Conservation (phyloP, 2,329 filamentous ascomycete species). For the Xylaria sp. region DNA sequence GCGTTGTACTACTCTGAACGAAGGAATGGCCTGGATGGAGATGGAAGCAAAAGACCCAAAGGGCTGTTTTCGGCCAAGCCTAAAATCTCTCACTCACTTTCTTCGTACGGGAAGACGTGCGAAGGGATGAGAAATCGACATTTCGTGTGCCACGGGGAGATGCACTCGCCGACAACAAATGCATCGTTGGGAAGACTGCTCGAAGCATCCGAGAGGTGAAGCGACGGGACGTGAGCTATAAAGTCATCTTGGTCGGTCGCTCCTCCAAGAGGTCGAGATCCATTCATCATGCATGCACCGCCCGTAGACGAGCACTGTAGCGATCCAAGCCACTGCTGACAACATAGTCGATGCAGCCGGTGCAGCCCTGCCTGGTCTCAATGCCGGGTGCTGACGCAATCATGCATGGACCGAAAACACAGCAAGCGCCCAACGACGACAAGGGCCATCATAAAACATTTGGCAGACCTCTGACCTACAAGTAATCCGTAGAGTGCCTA, state of each 20-base stretch:
- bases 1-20: not conserved
- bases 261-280: not conserved
- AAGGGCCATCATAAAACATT: too few relatives aligned
- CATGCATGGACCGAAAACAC: slow-evolving; percentile 13
- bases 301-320: not conserved
- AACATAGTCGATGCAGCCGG: not conserved
- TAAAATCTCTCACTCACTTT: not conserved
- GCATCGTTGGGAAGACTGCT: not conserved
- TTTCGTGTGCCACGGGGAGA: not conserved
- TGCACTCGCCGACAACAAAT: not conserved
- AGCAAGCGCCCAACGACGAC: not conserved
- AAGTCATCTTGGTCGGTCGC: not conserved
- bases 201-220: not conserved
- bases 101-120: not conserved
- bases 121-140: not conserved
- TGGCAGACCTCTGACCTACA: not conserved
- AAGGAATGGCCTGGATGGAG: not conserved
- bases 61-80: not conserved
- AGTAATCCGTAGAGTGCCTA: not conserved
- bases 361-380: slow-evolving; percentile 1
- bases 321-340: not conserved
- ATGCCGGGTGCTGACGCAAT: slow-evolving; percentile 19
- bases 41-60: not conserved
- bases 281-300: not conserved
- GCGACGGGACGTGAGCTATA: not conserved